A percentile compares a stretch with the other conserved stretches of the same genome.
phyloP scores from a whole-genome alignment of 2,329 filamentous ascomycete genomes.

The Fusarium metavorans region DNA sequence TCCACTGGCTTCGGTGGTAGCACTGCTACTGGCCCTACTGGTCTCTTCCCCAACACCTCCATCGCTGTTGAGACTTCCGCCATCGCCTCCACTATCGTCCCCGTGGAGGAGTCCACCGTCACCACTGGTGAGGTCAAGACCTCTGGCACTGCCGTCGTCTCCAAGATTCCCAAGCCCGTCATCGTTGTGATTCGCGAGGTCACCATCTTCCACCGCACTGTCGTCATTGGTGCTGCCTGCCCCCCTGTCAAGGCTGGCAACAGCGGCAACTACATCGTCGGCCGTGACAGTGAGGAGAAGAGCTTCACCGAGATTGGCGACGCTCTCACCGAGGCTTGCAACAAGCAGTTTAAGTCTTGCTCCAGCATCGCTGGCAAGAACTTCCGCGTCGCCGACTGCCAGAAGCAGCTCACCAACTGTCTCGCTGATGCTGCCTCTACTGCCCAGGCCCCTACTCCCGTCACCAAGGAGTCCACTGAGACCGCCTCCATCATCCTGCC shows the following conservation, averaged over 20 bases:
- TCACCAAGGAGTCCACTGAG: conserved; percentile 39
- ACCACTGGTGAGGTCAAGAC: conserved; percentile 14
- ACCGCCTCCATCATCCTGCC: conserved; percentile 44
- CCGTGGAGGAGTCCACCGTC: not conserved
- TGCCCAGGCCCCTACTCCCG: conserved; percentile 29
- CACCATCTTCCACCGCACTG: conserved; percentile 39
- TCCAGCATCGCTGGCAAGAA: conserved; percentile 40
- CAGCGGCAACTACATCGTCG: conserved; percentile 40
- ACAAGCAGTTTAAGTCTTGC: conserved; percentile 43
- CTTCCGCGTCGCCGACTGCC: conserved; percentile 40
- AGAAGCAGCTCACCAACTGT: conserved; percentile 42
- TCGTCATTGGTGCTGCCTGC: conserved; percentile 44
- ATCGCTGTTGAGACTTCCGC: conserved; percentile 11
- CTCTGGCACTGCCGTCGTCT: conserved; percentile 30
- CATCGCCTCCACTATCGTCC: conserved; percentile 14
- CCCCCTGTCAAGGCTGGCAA: conserved; percentile 37
- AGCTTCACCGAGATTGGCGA: conserved; percentile 36
- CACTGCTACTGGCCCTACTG: conserved; percentile 20
- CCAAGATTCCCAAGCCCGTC: conserved; percentile 32
- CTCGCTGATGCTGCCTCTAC: conserved; percentile 40
- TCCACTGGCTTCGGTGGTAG: conserved; percentile 30
- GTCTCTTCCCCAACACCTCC: conserved; percentile 38
- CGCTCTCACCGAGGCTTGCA: conserved; percentile 40
- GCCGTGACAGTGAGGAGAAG: conserved; percentile 33
- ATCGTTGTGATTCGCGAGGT: conserved; percentile 39